A percentile compares a stretch with the other conserved stretches of the same genome.
These are phyloP conservation scores for Quaeritorhiza haematococci DNA, from an alignment of 371 early-diverging fungal genomes.

Conservation along the genomic window DNA sequence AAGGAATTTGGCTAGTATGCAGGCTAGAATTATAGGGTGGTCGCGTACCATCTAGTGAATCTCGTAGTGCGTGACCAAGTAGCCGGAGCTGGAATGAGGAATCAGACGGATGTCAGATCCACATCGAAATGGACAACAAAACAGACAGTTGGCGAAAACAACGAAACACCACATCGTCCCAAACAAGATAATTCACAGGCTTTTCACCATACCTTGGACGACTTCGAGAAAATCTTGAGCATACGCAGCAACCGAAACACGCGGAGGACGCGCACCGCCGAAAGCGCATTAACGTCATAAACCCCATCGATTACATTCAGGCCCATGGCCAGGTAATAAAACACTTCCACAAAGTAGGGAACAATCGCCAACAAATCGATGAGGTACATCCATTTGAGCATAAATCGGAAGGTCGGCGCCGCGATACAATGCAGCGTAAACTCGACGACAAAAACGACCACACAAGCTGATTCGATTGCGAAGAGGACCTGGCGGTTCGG, in stretches of 20 bases:
- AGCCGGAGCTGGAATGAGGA: too few relatives aligned
- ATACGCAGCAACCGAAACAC: background rate
- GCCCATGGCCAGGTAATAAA: background rate
- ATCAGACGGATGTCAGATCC: too few relatives aligned
- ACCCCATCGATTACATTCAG: background rate
- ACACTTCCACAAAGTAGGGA: background rate
- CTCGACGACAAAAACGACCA: conserved; percentile 6
- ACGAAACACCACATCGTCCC: too few relatives aligned
- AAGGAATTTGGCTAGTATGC: too few relatives aligned
- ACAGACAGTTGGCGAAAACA: too few relatives aligned
- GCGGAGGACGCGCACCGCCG: background rate
- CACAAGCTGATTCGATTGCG: conserved; percentile 5
- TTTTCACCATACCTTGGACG: background rate
- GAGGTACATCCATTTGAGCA: background rate
- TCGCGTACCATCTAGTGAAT: conserved; percentile 6
- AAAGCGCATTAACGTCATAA: background rate
- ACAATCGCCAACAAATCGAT: background rate
- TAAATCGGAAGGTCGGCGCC: background rate
- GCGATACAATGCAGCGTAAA: conserved; percentile 9
- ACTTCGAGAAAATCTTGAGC: background rate
- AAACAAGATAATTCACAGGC: too few relatives aligned
- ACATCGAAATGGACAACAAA: too few relatives aligned
- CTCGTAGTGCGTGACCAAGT: background rate
- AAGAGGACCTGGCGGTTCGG: too few relatives aligned
- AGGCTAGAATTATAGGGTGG: too few relatives aligned